Percentiles rank a stretch among this genome's conserved stretches.
phyloP scores from a whole-genome alignment of 2,329 filamentous ascomycete species.

The Fusarium sp. region DNA sequence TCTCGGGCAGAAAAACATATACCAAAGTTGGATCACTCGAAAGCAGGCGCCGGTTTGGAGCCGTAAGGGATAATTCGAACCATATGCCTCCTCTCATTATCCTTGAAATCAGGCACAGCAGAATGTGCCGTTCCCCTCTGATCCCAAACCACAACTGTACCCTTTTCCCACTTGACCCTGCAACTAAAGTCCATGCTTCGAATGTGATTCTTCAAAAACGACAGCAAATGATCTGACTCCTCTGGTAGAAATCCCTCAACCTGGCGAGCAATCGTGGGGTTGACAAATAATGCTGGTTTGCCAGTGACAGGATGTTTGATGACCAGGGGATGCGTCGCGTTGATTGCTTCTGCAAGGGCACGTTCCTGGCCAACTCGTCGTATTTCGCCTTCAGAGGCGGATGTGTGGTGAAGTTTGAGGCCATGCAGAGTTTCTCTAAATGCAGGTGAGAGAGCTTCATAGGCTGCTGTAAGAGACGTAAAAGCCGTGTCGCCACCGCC shows the following conservation, averaged over 20 bases:
- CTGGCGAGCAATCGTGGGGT: constrained; percentile 42
- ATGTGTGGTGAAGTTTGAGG: constrained; percentile 33
- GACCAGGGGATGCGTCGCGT: constrained; percentile 40
- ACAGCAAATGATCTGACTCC: constrained; percentile 41
- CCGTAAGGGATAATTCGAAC: constrained; percentile 44
- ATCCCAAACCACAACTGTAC: constrained; percentile 44
- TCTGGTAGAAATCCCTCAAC: constrained; percentile 43
- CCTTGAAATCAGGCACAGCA: constrained; percentile 43
- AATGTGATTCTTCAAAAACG: constrained; percentile 43
- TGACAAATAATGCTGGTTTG: constrained; percentile 40
- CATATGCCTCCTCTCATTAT: constrained; percentile 44
- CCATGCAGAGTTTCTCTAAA: constrained; percentile 28
- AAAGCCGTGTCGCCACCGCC: constrained; percentile 45
- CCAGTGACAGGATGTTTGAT: constrained; percentile 43
- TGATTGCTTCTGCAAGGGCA: constrained; percentile 42
- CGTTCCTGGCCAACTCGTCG: constrained; percentile 40
- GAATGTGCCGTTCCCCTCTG: constrained; percentile 39
- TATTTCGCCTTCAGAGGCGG: constrained; percentile 43
- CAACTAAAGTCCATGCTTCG: constrained; percentile 44
- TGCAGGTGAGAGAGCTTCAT: constrained; percentile 41
- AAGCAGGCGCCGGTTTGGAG: constrained; percentile 29
- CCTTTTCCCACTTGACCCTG: constrained; percentile 42
- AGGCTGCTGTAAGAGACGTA: constrained; percentile 42
- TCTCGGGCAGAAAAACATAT: too few relatives aligned
- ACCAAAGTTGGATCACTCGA: neutral